A percentile compares a stretch with the other conserved stretches of the same genome.
These are phyloP conservation scores for Aspergillus niger DNA, from an alignment of 2,329 filamentous ascomycete species.

Conservation along the genomic window DNA sequence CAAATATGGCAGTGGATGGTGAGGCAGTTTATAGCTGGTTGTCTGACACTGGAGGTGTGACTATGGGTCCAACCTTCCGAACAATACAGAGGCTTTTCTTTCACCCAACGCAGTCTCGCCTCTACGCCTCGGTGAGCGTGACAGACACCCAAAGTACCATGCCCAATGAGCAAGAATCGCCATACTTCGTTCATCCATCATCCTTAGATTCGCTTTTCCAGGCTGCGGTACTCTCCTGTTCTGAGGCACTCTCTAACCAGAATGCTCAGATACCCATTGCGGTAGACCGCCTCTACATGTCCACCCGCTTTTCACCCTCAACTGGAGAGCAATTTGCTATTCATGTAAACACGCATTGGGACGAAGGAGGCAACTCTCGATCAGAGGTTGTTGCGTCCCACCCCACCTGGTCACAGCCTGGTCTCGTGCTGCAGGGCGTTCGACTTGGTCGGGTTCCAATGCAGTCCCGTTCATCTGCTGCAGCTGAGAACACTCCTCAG, in stretches of 20 bases:
- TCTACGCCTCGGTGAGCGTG: slow-evolving; percentile 18
- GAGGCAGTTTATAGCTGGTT: slow-evolving; percentile 24
- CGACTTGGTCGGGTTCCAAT: slow-evolving; percentile 21
- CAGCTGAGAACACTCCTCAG: too few relatives aligned
- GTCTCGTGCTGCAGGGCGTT: slow-evolving; percentile 24
- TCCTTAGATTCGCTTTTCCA: slow-evolving; percentile 27
- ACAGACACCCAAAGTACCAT: slow-evolving; percentile 18
- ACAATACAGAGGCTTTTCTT: slow-evolving; percentile 8
- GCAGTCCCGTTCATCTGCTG: too few relatives aligned
- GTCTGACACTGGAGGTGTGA: slow-evolving; percentile 23
- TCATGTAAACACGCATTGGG: background rate
- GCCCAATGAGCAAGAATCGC: slow-evolving; percentile 21
- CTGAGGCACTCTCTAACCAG: slow-evolving; percentile 17
- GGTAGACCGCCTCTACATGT: slow-evolving; percentile 25
- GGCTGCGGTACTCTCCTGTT: slow-evolving; percentile 23
- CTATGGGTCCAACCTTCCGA: slow-evolving; percentile 22
- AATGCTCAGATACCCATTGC: slow-evolving; percentile 24
- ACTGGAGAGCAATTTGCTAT: slow-evolving; percentile 21
- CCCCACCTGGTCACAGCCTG: slow-evolving; percentile 17
- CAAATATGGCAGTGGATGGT: background rate
- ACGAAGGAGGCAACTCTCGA: background rate
- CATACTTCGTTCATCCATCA: slow-evolving; percentile 24
- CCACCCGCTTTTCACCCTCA: slow-evolving; percentile 16
- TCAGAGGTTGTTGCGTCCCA: slow-evolving; percentile 23
- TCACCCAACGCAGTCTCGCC: slow-evolving; percentile 4